Evolutionary conservation across 176 grass and related monocot species (phyloP), one percentile per base, ranked within the genome.

Genomic region (Secale cereale): DNA sequence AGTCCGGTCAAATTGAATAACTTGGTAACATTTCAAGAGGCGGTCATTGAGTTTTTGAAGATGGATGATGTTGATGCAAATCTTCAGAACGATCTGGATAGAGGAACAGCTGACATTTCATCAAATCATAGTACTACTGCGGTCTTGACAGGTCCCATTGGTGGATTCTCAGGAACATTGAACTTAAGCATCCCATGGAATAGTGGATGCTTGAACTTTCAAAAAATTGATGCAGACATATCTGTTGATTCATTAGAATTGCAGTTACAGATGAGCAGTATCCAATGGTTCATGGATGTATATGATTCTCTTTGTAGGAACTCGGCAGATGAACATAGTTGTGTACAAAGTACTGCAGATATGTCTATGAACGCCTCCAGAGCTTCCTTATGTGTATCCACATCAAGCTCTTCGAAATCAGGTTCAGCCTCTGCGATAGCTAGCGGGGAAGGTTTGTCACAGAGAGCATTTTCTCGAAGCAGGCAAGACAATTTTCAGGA

Each of bases 171-270:
- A 4, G 97, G 93, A 27, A 84, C 84, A 19, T 57, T 95, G 16
- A 98, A 98, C 82, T 88, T 98, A 81, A 98, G 91, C 85, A 96
- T 96, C 74, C 97, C 97, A 68, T 98, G 97, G 97, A 94, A 86
- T 78, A 92, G 94, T 92, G 93, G 93, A 4, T 84, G 70, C 74
- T 88, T 95, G 52, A 93, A 91, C 70, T 87, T 94, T 78, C 63
- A 88, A 80, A 96, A 92, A 88, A 66, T 98, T 45, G 90, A 98
- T 84, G 93, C 97, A 70, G 84, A 95, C 79, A 74, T 98, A 31
- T 89, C 82, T 46, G 74, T 98, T 83, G 86, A 94, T 86, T 86
- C 90, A 64, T 76, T 98, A 64, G 86, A 98, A 88, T 84, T 98
- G 78, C 88, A 75, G 67, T 77, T 98, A 78, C 93, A 90, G 78